These are phyloP conservation scores for Arabis hirsuta DNA, from an alignment of 345 rosid species.

Conservation along the genomic window DNA sequence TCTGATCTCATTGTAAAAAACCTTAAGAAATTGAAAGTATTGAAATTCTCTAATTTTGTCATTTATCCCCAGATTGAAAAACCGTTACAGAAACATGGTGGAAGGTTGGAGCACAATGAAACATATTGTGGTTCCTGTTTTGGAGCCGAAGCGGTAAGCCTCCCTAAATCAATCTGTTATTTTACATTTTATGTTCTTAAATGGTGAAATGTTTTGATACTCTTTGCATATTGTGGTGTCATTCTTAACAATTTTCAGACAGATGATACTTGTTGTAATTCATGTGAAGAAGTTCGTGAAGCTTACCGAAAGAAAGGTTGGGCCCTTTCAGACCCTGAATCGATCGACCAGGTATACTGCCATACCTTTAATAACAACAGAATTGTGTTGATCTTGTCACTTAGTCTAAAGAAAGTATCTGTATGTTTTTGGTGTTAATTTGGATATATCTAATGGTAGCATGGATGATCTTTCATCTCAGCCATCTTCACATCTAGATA, in stretches of 20 bases:
- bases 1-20: slow-evolving; percentile 9
- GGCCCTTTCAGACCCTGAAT: slow-evolving; percentile 70
- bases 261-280: slow-evolving; percentile 84
- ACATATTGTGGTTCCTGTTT: slow-evolving; percentile 95
- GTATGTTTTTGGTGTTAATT: neutral
- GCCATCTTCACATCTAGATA: neutral
- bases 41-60: neutral
- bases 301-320: slow-evolving; percentile 91
- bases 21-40: slow-evolving; percentile 12
- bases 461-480: neutral
- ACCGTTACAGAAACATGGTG: slow-evolving; percentile 97
- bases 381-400: slow-evolving; percentile 6
- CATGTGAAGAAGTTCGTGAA: slow-evolving; percentile 91
- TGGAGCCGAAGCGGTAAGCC: slow-evolving; percentile 84
- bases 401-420: neutral
- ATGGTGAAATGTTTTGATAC: neutral
- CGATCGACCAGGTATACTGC: slow-evolving; percentile 72
- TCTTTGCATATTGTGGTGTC: slow-evolving; percentile 21
- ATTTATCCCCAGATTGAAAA: slow-evolving; percentile 67
- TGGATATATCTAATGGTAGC: neutral
- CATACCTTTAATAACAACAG: neutral
- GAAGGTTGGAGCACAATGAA: slow-evolving; percentile 96
- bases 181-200: slow-evolving; percentile 1
- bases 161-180: neutral
- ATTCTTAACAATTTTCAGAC: slow-evolving; percentile 47